These are phyloP conservation scores for Yarrowia hollandica DNA, from an alignment of 805 yeast genomes.

Conservation along the genomic window DNA sequence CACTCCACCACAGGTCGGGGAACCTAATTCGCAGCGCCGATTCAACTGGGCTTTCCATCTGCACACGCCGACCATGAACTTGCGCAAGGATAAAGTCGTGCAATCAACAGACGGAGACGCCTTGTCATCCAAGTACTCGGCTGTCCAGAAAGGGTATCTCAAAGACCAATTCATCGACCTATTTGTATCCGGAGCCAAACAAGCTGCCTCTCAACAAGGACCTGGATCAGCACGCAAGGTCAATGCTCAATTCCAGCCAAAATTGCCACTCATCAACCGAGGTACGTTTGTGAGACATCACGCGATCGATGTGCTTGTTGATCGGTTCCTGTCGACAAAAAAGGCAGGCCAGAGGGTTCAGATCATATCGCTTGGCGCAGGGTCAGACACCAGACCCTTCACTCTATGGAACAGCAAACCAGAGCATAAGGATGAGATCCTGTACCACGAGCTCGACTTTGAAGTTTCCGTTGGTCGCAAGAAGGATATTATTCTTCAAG, in stretches of 20 bases:
- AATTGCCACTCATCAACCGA: constrained; percentile 60
- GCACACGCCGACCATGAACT: no score
- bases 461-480: constrained; percentile 55
- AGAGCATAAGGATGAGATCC: constrained; percentile 38
- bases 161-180: constrained; percentile 44
- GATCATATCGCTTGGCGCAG: constrained; percentile 74
- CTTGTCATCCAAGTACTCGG: constrained; percentile 51
- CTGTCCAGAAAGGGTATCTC: constrained; percentile 49
- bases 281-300: constrained; percentile 58
- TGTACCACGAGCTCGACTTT: constrained; percentile 66
- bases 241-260: constrained; percentile 38
- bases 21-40: no score
- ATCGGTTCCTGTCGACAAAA: constrained; percentile 42
- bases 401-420: constrained; percentile 43
- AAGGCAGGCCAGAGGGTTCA: constrained; percentile 38
- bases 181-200: constrained; percentile 33
- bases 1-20: constrained; percentile 1
- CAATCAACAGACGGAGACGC: constrained; percentile 65
- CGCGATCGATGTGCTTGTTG: constrained; percentile 48
- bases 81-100: constrained; percentile 47
- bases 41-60: no score
- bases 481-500: constrained; percentile 48
- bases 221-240: constrained; percentile 26
- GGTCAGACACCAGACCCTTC: constrained; percentile 73
- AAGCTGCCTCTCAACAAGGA: not conserved